These are phyloP conservation scores for Tuber microsphaerosporum DNA, from an alignment of 495 filamentous ascomycete genomes.

Conservation along the genomic window DNA sequence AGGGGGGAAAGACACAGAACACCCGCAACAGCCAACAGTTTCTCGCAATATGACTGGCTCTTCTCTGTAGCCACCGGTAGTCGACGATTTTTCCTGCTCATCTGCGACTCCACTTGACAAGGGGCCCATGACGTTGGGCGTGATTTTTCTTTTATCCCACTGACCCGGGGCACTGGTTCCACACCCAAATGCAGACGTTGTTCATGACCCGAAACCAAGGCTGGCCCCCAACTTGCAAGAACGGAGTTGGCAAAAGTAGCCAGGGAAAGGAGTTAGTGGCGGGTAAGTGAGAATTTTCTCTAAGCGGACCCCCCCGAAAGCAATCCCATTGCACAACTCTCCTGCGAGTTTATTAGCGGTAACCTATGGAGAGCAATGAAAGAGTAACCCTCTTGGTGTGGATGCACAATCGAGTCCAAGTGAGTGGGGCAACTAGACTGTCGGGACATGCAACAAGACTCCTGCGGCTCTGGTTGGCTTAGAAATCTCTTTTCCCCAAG, in stretches of 20 bases:
- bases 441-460: slow-evolving; percentile 34
- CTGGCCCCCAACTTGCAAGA: slow-evolving; percentile 33
- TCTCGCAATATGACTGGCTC: neutral
- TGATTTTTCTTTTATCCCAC: slow-evolving; percentile 26
- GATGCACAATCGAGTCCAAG: slow-evolving; percentile 20
- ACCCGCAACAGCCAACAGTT: neutral
- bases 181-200: slow-evolving; percentile 27
- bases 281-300: slow-evolving; percentile 35
- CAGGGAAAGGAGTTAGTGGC: slow-evolving; percentile 35
- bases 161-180: slow-evolving; percentile 30
- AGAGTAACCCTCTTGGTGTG: slow-evolving; percentile 27
- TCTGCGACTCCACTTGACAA: slow-evolving; percentile 9
- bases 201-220: slow-evolving; percentile 34
- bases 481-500: slow-evolving; percentile 19
- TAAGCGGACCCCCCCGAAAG: slow-evolving; percentile 25
- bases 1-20: neutral
- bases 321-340: slow-evolving; percentile 11
- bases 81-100: neutral
- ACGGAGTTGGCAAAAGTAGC: slow-evolving; percentile 33
- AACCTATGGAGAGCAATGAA: slow-evolving; percentile 30
- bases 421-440: slow-evolving; percentile 24
- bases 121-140: slow-evolving; percentile 32
- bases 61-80: neutral
- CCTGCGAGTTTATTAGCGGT: slow-evolving; percentile 10
- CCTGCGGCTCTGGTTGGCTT: slow-evolving; percentile 31